A percentile compares a stretch with the other conserved stretches of the same genome.
phyloP scores from a whole-genome alignment of 2,329 filamentous ascomycete genomes.

The Colletotrichum sp. region DNA sequence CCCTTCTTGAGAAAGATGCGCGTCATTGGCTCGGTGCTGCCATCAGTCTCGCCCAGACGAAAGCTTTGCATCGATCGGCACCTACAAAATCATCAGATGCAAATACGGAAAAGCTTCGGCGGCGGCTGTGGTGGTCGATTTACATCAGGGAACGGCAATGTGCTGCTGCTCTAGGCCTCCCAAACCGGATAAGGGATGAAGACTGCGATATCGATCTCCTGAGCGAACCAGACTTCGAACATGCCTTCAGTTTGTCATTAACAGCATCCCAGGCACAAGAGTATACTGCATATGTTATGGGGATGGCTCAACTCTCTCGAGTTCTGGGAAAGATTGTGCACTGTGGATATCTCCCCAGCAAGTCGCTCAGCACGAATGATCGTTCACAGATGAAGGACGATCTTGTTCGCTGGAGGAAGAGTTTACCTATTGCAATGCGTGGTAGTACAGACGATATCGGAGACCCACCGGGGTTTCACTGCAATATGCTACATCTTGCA shows the following conservation, averaged over 20 bases:
- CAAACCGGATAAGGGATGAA: constrained; percentile 51
- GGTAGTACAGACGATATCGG: not conserved
- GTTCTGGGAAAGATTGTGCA: not conserved
- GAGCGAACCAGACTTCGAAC: not conserved
- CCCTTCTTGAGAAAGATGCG: constrained; percentile 50
- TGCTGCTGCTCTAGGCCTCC: constrained; percentile 48
- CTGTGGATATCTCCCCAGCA: not conserved
- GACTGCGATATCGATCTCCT: constrained; percentile 43
- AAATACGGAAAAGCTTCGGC: constrained; percentile 40
- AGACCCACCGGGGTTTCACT: not conserved
- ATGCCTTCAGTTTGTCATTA: not conserved
- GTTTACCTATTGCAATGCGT: not conserved
- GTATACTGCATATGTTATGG: not conserved
- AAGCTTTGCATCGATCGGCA: constrained; percentile 42
- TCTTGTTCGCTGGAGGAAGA: not conserved
- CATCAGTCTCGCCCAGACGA: constrained; percentile 55
- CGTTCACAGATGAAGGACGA: not conserved
- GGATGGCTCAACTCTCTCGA: not conserved
- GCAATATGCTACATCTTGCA: not conserved
- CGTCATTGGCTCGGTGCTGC: constrained; percentile 56
- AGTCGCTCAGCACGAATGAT: not conserved
- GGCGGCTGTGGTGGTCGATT: constrained; percentile 59
- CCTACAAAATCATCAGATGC: constrained; percentile 17
- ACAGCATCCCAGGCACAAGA: not conserved
- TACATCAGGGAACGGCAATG: constrained; percentile 56